A percentile compares a stretch with the other conserved stretches of the same genome.
Evolutionary conservation across 2,329 filamentous ascomycete genomes (phyloP).

Genomic region (Cladophialophora yegresii): DNA sequence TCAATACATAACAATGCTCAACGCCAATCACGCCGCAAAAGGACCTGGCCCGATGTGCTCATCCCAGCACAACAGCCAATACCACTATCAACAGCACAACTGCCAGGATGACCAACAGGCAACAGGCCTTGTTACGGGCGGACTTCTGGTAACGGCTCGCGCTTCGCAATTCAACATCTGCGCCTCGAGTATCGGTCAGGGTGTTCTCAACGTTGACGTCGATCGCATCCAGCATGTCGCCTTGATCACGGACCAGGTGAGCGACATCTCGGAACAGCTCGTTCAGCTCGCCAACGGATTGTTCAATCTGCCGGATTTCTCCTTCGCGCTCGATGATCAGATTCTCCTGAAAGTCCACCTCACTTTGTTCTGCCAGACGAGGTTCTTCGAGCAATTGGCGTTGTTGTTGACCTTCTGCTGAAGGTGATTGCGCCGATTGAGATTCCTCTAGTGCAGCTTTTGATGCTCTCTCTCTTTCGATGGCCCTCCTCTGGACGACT

Average conservation of each 20-base stretch:
- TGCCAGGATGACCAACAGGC: conserved; percentile 81
- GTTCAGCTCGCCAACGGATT: conserved; percentile 91
- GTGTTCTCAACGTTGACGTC: conserved; percentile 84
- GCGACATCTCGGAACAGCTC: conserved; percentile 98
- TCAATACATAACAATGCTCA: not conserved
- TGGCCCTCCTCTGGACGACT: conserved; percentile 79
- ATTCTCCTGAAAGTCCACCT: conserved; percentile 96
- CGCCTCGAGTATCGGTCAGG: conserved; percentile 76
- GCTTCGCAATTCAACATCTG: conserved; percentile 79
- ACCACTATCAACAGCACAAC: conserved; percentile 89
- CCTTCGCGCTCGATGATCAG: conserved; percentile 94
- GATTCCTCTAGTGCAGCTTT: conserved; percentile 71
- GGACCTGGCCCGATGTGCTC: not conserved
- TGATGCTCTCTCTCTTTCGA: conserved; percentile 90
- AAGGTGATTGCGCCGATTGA: conserved; percentile 38
- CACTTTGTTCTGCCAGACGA: conserved; percentile 83
- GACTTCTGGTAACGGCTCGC: conserved; percentile 94
- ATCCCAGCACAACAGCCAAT: conserved; percentile 76
- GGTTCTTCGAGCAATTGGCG: conserved; percentile 76
- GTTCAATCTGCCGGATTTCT: conserved; percentile 96
- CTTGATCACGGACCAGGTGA: conserved; percentile 93
- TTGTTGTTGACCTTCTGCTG: conserved; percentile 55
- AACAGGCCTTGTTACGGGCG: conserved; percentile 91
- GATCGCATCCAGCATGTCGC: conserved; percentile 83
- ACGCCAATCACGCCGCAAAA: conserved; percentile 11